These are phyloP conservation scores for Plasmodium malariae DNA, from an alignment of 169 alveolate species.

Conservation along the genomic window DNA sequence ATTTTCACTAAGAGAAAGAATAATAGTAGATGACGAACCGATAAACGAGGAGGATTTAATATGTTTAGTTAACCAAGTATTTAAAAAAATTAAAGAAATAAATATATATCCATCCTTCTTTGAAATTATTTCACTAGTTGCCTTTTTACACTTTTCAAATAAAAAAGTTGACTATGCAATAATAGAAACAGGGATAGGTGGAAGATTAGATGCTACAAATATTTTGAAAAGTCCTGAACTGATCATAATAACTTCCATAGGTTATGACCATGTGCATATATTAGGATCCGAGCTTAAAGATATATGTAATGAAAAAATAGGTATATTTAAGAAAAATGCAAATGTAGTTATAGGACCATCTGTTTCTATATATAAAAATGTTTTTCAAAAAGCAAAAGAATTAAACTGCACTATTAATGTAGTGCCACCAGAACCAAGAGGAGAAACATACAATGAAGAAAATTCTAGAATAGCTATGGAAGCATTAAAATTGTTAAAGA, in stretches of 20 bases:
- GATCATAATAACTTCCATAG: conserved; percentile 92
- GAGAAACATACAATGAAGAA: conserved; percentile 81
- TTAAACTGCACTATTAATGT: conserved; percentile 37
- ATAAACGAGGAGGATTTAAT: conserved; percentile 80
- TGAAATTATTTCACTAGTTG: conserved; percentile 80
- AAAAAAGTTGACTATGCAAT: conserved; percentile 90
- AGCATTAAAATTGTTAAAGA: conserved; percentile 62
- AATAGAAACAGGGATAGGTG: conserved; percentile 95
- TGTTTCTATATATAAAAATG: conserved; percentile 78
- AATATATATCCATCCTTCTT: conserved; percentile 85
- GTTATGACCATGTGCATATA: conserved; percentile 91
- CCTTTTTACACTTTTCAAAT: conserved; percentile 83
- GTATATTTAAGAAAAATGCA: conserved; percentile 87
- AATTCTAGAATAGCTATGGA: conserved; percentile 80
- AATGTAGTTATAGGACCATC: conserved; percentile 92
- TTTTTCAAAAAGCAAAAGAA: conserved; percentile 70
- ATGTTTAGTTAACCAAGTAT: conserved; percentile 50
- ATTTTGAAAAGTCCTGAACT: conserved; percentile 85
- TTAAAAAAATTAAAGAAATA: conserved; percentile 42
- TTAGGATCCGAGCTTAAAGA: conserved; percentile 90
- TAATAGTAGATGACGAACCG: conserved; percentile 80
- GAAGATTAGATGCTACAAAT: conserved; percentile 92
- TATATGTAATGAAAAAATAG: conserved; percentile 93
- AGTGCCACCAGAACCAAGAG: conserved; percentile 57
- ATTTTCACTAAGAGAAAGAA: conserved; percentile 89